Evolutionary conservation across 2,329 filamentous ascomycete genomes (phyloP), one percentile per base, ranked within the genome.

Genomic region (Colletotrichum neosansevieriae): DNA sequence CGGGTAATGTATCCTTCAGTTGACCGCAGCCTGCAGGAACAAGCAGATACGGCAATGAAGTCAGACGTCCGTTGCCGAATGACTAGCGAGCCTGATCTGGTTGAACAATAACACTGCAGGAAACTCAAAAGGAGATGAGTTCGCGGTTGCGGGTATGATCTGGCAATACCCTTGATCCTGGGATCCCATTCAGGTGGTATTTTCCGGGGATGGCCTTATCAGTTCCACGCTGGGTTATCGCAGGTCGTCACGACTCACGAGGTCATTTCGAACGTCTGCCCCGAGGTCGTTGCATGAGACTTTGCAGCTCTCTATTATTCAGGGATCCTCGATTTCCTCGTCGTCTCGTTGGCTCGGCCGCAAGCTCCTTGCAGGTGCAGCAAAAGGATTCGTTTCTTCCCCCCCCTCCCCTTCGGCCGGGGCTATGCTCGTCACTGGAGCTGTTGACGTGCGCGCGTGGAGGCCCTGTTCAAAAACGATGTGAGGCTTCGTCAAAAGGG

Each of bases 381-480:
- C 45, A 57, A 38, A 47, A 54, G 38, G 47, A 47, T 45, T 65
- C 36, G 54, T 66, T 49, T 29, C 19, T 21, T 40, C 19, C 34
- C 34, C 12, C 34, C 34, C 34, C 34, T 12, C 15, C 49, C 47
- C 47, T 34, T 53, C 29, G 42, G 42, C 38, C 24, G 24, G 24
- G 15, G 21, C 10, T 56, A 12, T 60, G 11, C 58, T 32, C 50
- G 34, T 47, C 47, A 40, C 65, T n/a, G 10, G 24, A 50, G 40
- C 32, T 42, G 56, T 54, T 68, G 61, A 65, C 61, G 65, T 65
- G 61, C 61, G 49, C 58, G 65, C 61, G 65, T 64, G 60, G 65
- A 58, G 53, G 40, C 65, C 65, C 64, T 67, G 59, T 45, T 38
- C 13, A 44, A 32, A 58, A 24, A 24, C 24, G 44, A 67, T 32